Base-by-base conservation (phyloP, 768 basidiomycete species). In the Tricholoma bakamatsutake region DNA sequence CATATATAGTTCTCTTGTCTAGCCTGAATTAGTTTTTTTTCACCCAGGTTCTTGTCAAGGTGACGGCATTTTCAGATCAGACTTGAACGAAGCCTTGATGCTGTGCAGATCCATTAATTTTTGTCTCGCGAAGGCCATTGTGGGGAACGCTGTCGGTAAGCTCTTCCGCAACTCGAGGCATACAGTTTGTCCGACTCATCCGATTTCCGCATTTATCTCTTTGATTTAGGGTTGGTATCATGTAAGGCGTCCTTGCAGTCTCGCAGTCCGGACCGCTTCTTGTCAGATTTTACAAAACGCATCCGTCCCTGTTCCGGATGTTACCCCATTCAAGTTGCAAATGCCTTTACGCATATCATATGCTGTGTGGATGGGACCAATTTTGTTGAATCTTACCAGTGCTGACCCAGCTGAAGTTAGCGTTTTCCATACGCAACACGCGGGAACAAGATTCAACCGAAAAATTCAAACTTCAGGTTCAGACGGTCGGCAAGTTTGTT, bases 141-240 rank as follows among this genome's bases (percentile, higher is more conserved):
- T 11, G 28, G 46, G 46, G 18, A 47, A 30, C 12, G 24, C 24
- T 45, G 27, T 28, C 45, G 45, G 45, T 51, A 21, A 51, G 34
- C 34, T 51, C 50, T 39, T 52, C 50, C 34, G 35, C 46, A 40
- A 52, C 50, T 15, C 13, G 34, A 52, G 34, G 50, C 50, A 52
- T 52, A 24, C 6, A 4, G 35, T 17, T 42, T 24, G 17, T 49
- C 35, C 54, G 42, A 46, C 27, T 17, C 24, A 55, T 57, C 53
- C 51, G 51, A 54, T 54, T 45, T 57, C 54, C 57, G 60, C 53
- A 28, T 50, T 55, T 57, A 53, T 55, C 56, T 50, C 40, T 39
- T 37, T 57, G 49, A 54, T 58, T 53, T 52, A 56, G 56, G 59
- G 56, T 60, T 55, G 59, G 46, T 3, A 37, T 43, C 46, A 42